A percentile compares a stretch with the other conserved stretches of the same genome.
Evolutionary conservation across 2,329 filamentous ascomycete genomes (phyloP).

Genomic region (Penicillium sp.): DNA sequence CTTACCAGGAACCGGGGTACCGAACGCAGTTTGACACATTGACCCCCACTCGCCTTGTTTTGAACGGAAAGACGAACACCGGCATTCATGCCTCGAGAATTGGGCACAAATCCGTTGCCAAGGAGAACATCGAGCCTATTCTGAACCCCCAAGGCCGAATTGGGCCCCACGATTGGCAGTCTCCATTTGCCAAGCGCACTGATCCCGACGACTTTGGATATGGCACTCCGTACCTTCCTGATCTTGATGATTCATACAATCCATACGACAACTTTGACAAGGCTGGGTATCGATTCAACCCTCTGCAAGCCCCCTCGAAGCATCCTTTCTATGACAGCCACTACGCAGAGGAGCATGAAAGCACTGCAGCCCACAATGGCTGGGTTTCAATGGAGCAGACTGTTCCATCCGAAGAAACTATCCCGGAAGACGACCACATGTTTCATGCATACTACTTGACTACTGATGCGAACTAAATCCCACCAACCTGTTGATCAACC

Average conservation of each 20-base stretch:
- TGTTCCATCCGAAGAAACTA: constrained; percentile 35
- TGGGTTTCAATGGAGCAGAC: constrained; percentile 17
- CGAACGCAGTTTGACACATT: constrained; percentile 11
- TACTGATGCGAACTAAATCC: constrained; percentile 23
- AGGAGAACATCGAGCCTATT: constrained; percentile 42
- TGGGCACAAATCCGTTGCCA: constrained; percentile 20
- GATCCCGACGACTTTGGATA: constrained; percentile 20
- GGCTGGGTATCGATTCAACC: constrained; percentile 33
- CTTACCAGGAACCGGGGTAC: constrained; percentile 8
- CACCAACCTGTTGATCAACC: neutral
- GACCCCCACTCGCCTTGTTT: constrained; percentile 23
- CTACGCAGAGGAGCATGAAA: constrained; percentile 15
- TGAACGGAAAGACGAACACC: constrained; percentile 21
- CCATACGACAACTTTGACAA: constrained; percentile 27
- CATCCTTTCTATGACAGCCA: constrained; percentile 20
- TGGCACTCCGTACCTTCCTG: constrained; percentile 25
- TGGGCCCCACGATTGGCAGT: constrained; percentile 27
- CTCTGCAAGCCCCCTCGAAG: constrained; percentile 30
- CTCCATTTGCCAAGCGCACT: constrained; percentile 23
- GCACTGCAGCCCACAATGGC: constrained; percentile 9
- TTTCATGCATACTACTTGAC: constrained; percentile 35
- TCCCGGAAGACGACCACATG: constrained; percentile 36
- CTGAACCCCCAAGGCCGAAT: constrained; percentile 26
- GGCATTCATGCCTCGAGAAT: constrained; percentile 12
- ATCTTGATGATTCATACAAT: constrained; percentile 23